A percentile compares a stretch with the other conserved stretches of the same genome.
These are phyloP conservation scores for Claviceps capensis DNA, from an alignment of 2,329 filamentous ascomycete species.

Conservation along the genomic window DNA sequence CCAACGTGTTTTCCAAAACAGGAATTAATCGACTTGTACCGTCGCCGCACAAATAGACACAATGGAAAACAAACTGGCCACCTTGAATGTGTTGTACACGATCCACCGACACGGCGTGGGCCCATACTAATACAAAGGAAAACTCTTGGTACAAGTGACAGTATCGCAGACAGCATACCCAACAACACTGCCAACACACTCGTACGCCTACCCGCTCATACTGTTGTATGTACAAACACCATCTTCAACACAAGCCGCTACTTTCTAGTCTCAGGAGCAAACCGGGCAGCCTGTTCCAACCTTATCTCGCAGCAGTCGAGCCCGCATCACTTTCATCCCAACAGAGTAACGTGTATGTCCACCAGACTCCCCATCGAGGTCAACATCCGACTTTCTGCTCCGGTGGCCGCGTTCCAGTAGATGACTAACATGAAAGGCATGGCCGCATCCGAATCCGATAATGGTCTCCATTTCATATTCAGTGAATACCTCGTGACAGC, in stretches of 20 bases:
- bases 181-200: not conserved
- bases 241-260: not conserved
- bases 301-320: slow-evolving; percentile 60
- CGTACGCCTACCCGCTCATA: not conserved
- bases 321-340: slow-evolving; percentile 77
- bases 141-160: not conserved
- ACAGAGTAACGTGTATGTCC: slow-evolving; percentile 47
- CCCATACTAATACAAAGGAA: not conserved
- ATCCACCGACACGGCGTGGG: not conserved
- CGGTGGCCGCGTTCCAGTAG: slow-evolving; percentile 42
- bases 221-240: not conserved
- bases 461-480: slow-evolving; percentile 57
- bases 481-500: slow-evolving; percentile 41
- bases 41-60: not conserved
- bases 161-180: not conserved
- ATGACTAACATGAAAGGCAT: slow-evolving; percentile 67
- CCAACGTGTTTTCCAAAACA: not conserved
- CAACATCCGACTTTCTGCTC: slow-evolving; percentile 31
- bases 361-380: slow-evolving; percentile 29
- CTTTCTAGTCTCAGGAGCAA: slow-evolving; percentile 21
- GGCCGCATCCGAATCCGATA: slow-evolving; percentile 69
- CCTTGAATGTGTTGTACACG: not conserved
- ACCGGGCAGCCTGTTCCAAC: slow-evolving; percentile 52
- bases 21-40: not conserved
- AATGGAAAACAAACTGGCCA: not conserved